Base-by-base conservation (phyloP, 768 basidiomycete genomes). In the Tephrocybe sp. region DNA sequence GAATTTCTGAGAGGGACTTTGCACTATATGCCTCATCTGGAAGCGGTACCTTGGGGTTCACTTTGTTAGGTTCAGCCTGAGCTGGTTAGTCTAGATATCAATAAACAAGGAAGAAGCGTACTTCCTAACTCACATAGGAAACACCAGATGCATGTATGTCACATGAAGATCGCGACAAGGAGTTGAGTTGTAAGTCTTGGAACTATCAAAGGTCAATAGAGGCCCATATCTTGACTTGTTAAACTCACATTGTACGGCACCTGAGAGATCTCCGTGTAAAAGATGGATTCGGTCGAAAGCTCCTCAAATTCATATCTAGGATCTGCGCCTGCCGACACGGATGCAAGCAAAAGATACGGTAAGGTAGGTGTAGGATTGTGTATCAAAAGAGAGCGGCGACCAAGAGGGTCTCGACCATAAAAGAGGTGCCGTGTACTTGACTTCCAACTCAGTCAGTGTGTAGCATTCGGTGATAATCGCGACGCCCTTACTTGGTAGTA, bases 321-420 rank as follows among this genome's bases (percentile, higher is more conserved):
- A 48, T 76, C 62, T 9, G 56, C 30, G 5, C 86, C 86, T 18
- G 70, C 63, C 4, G 87, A 85, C 3, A 83, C 83, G 1, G 90
- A 92, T 7, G 83, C 64, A 22, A 93, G 67, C 26, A 89, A 60
- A 35, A 92, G 71, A 52, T 76, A 76, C 0, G 86, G 83, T 4
- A 67, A 67, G 15, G 46, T 42, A 1, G 53, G 31, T 12, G 75
- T 76, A 24, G 87, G 86, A 50, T 66, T 71, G 50, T 87, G 87
- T 26, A 90, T 70, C 6, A 96, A 70, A 6, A 96, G 74, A n/a
- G 92, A 94, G 39, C 93, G 79, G 30, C 92, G 79, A 6, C 92
- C 92, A 2, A 94, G 77, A 3, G 91, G 90, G 65, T 96, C 92
- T 45, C 91, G 77, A 13, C 77, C 87, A 60, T 87, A 92, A 67